Conservation (phyloP, 1,284 basidiomycete genomes). For the Rhodofomes roseus region DNA sequence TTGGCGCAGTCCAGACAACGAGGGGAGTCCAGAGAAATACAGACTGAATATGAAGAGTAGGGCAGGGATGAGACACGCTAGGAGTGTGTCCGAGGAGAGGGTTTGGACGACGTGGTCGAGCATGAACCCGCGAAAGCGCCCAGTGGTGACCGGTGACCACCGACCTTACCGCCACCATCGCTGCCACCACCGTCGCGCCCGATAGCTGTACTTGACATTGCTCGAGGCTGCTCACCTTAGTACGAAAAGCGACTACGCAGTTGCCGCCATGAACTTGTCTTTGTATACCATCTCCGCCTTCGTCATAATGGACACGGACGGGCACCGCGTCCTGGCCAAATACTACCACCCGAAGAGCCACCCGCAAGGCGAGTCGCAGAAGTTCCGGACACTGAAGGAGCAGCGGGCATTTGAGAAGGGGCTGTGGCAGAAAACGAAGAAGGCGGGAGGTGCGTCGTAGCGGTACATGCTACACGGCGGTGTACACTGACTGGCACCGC, state of each 20-base stretch:
- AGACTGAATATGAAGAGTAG: slow-evolving; percentile 17
- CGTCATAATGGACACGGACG: slow-evolving; percentile 91
- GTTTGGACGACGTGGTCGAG: neutral
- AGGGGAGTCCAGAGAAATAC: slow-evolving; percentile 14
- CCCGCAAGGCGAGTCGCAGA: slow-evolving; percentile 58
- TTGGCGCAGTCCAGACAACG: slow-evolving; percentile 4
- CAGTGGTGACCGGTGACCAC: neutral
- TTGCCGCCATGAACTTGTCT: slow-evolving; percentile 64
- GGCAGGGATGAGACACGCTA: slow-evolving; percentile 19
- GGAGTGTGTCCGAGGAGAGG: slow-evolving; percentile 17
- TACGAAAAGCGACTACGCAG: no score
- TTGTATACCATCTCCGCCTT: slow-evolving; percentile 87
- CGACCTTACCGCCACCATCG: neutral
- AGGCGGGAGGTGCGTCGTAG: slow-evolving; percentile 70
- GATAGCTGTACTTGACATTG: neutral
- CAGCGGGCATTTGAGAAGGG: slow-evolving; percentile 96
- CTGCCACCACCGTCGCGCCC: neutral
- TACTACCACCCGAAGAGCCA: slow-evolving; percentile 85
- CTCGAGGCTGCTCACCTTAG: neutral
- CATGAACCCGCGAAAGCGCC: neutral
- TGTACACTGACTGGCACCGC: neutral
- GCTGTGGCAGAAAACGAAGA: slow-evolving; percentile 93
- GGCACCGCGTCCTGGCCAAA: slow-evolving; percentile 92
- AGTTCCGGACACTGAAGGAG: slow-evolving; percentile 79
- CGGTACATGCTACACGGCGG: neutral